Evolutionary conservation across 331 rosid genomes (phyloP).

Genomic region (Prunus yedoensis): DNA sequence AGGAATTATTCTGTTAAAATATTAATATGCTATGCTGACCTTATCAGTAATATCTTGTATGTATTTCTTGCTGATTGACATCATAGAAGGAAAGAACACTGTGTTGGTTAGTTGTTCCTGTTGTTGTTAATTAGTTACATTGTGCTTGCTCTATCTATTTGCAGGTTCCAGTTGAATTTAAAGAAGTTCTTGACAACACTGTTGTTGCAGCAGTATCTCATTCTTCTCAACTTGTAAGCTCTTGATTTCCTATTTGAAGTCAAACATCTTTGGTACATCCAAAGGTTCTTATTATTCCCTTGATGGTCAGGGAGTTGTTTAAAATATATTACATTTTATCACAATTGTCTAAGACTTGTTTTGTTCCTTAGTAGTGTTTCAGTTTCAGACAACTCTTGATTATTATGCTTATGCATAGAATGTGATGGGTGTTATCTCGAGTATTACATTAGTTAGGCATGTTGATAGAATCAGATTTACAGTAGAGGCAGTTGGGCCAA

Average conservation of each 20-base stretch:
- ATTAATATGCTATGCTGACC: neutral
- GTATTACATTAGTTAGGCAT: neutral
- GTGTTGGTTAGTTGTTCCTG: neutral
- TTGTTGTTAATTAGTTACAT: neutral
- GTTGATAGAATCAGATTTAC: neutral
- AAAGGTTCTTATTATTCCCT: neutral
- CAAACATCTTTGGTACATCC: conserved; percentile 4
- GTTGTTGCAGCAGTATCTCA: conserved; percentile 87
- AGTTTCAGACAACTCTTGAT: too few relatives aligned
- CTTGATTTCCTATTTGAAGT: conserved; percentile 15
- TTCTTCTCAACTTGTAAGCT: conserved; percentile 86
- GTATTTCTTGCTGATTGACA: conserved; percentile 3
- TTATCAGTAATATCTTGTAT: neutral
- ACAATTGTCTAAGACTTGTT: neutral
- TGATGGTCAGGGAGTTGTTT: neutral
- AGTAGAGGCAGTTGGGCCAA: neutral
- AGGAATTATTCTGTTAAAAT: neutral
- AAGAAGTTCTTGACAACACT: conserved; percentile 88
- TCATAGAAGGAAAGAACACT: neutral
- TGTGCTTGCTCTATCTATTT: conserved; percentile 32
- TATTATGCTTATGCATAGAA: neutral
- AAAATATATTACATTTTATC: neutral
- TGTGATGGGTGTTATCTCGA: neutral
- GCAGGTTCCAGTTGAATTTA: conserved; percentile 93
- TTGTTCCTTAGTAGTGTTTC: neutral